Conservation (phyloP, 192 early-diverging fungal genomes). For the Kickxella alabastrina region DNA sequence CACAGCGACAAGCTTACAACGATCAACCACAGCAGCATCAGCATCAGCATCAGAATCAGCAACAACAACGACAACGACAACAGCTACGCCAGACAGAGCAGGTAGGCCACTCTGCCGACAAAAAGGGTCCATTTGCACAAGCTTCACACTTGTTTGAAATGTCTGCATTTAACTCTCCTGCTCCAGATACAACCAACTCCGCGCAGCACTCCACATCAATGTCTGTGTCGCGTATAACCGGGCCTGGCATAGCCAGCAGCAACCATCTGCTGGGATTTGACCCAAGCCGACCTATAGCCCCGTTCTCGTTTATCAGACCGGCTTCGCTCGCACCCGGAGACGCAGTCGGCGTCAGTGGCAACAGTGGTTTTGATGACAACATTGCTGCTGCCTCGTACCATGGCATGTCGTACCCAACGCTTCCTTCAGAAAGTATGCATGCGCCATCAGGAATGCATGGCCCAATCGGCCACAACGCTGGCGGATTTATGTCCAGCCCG, state of each 20-base stretch:
- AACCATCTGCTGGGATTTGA: conserved; percentile 6
- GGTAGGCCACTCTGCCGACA: neutral
- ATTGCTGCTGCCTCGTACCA: neutral
- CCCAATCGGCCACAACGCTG: conserved; percentile 4
- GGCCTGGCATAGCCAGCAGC: neutral
- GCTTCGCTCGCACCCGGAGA: neutral
- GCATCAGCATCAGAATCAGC: too few relatives aligned
- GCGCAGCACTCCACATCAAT: neutral
- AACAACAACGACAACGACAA: neutral
- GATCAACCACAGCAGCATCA: too few relatives aligned
- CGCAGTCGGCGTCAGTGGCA: neutral
- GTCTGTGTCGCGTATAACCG: neutral
- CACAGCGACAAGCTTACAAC: conserved; percentile 11
- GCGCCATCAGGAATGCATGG: conserved; percentile 1
- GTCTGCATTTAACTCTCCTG: conserved; percentile 6
- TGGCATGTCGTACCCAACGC: neutral
- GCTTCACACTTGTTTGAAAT: conserved; percentile 26
- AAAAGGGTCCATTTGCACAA: conserved; percentile 2
- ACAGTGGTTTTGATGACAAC: conserved; percentile 1
- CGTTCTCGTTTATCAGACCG: neutral
- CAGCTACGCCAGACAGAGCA: neutral
- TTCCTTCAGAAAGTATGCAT: neutral
- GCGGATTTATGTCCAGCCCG: conserved; percentile 16
- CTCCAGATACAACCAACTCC: conserved; percentile 1
- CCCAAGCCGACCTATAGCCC: neutral